phyloP scores from a whole-genome alignment of 805 yeast genomes.

The Spathaspora gorwiae region DNA sequence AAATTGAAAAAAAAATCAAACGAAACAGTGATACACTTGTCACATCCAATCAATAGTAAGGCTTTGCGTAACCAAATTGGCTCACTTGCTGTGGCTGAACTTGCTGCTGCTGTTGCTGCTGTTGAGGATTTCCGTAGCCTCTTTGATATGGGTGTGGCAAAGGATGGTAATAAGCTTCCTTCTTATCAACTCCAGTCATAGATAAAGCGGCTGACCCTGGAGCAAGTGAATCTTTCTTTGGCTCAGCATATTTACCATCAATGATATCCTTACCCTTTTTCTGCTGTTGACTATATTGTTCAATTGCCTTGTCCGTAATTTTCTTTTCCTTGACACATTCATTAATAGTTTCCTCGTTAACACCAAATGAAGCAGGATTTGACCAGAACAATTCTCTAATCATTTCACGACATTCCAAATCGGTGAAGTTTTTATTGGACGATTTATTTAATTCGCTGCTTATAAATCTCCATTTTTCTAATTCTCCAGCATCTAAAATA shows the following conservation, averaged over 20 bases:
- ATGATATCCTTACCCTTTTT: constrained; percentile 5
- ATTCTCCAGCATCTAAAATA: constrained; percentile 64
- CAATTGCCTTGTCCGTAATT: constrained; percentile 29
- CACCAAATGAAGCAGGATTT: constrained; percentile 56
- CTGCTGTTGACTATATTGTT: constrained; percentile 12
- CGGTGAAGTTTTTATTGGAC: constrained; percentile 48
- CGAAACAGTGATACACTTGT: background rate
- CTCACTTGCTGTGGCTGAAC: constrained; percentile 2
- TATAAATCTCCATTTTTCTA: constrained; percentile 66
- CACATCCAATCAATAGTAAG: background rate
- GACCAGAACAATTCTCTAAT: constrained; percentile 49
- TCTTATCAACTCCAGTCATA: background rate
- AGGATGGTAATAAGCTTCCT: background rate
- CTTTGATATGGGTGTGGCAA: constrained; percentile 2
- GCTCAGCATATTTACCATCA: constrained; percentile 5
- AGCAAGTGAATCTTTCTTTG: background rate
- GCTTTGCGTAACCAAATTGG: background rate
- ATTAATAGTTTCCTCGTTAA: constrained; percentile 41
- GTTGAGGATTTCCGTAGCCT: constrained; percentile 1
- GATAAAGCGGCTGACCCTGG: background rate
- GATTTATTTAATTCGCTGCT: constrained; percentile 55
- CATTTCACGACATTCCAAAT: constrained; percentile 52
- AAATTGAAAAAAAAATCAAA: background rate
- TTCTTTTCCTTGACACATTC: constrained; percentile 36
- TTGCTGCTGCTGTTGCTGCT: background rate